Evolutionary conservation across 768 basidiomycete species (phyloP), one percentile per base, ranked within the genome.

Genomic region (Hericium rajendrae): DNA sequence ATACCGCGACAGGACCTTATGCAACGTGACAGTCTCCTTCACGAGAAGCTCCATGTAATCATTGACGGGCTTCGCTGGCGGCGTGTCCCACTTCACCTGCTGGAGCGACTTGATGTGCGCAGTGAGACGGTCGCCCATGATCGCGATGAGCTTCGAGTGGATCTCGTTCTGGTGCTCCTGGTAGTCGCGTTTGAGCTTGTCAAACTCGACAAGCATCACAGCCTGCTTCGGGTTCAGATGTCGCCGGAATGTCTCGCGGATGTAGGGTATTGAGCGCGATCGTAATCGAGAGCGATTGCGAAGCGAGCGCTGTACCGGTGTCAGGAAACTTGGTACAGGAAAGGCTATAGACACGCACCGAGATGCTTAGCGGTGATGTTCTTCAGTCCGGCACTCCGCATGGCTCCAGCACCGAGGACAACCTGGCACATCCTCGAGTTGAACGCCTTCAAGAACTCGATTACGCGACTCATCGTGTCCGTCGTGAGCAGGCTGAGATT

Each of bases 91-190:
- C 62, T 91, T 79, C 59, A 97, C 79, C 40, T 74, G 74, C 74
- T 89, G 85, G 54, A 98, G 77, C 24, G 87, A 77, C 64, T 82
- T 85, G 68, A 92, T 86, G 69, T 98, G 95, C 1, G 87, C 84
- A 63, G 76, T 82, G 48, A 98, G 74, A 57, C 95, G 81, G 72
- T 98, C 95, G 40, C 93, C 88, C 97, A 99, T 99, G 72, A 98
- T 99, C 46, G 92, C 90, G 59, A 99, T 87, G 56, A 99, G 78
- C 74, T 99, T 99, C 53, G 91, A 82, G 70, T 98, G 95, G 55
- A 99, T 98, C 76, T 98, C 97, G 67, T 95, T 91, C 71, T 99
- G 97, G 71, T 99, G 97, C 70, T 98, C 97, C 78, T 98, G 95
- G 67, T 89, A 98, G 71, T 98, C 97, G 87, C 95, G 80, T 74